These are phyloP conservation scores for Trichoderma aggressivum DNA, from an alignment of 2,329 filamentous ascomycete genomes.

Conservation along the genomic window DNA sequence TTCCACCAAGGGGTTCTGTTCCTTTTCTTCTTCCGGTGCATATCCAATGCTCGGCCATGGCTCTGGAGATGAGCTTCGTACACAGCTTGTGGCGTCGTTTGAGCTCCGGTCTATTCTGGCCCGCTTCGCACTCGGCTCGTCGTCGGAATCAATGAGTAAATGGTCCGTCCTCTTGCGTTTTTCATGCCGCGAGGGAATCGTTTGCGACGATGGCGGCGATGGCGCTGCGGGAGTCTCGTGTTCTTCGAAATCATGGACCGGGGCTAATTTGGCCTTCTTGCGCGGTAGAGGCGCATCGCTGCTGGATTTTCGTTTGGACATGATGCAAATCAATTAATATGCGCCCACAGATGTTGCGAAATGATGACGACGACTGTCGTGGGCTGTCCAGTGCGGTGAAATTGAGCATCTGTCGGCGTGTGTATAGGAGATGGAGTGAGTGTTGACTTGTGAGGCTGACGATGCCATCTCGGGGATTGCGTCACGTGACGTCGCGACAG, in stretches of 20 bases:
- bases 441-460: background rate
- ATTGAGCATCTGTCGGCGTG: background rate
- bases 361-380: background rate
- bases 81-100: background rate
- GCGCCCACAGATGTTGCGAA: background rate
- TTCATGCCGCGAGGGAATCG: background rate
- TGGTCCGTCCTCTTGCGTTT: background rate
- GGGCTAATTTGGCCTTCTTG: background rate
- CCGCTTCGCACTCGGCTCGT: background rate
- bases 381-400: background rate
- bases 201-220: background rate
- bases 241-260: background rate
- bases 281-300: background rate
- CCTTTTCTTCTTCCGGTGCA: background rate
- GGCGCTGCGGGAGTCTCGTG: background rate
- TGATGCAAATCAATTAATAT: background rate
- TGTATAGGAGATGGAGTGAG: background rate
- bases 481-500: background rate
- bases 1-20: background rate
- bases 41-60: slow-evolving; percentile 1
- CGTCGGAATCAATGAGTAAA: background rate
- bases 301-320: background rate
- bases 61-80: background rate
- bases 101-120: background rate
- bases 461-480: background rate